Evolutionary conservation across 345 rosid genomes (phyloP), one percentile per base, ranked within the genome.

Genomic region (Xanthoceras sorbifolium): DNA sequence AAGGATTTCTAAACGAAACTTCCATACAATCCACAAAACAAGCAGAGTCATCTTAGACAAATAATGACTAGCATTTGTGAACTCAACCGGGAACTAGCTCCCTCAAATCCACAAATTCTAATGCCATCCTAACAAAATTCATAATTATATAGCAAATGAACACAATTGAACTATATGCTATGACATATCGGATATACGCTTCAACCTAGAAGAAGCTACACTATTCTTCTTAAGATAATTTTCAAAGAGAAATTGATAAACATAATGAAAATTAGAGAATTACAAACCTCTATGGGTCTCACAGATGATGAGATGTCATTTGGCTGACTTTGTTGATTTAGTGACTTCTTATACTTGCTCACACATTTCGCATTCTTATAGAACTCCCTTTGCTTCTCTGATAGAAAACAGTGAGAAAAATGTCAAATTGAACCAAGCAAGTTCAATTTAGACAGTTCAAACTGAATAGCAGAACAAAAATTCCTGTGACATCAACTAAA

Each of bases 341-440:
- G 25, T 60, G 84, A 74, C 80, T 87, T 89, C 87, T 82, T 87
- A 72, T 85, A 95, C 88, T 88, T 90, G 84, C 87, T 87, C 48
- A 93, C 88, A 71, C 72, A 82, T 82, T 93, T 94, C 0, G 94
- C 98, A 83, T 93, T 94, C 85, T 89, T 90, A 76, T 90, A 93
- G 80, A 90, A 90, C 50, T 93, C 99, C 62, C 85, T 89, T 42
- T 86, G 87, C 82, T 89, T 86, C 82, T 93, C 98, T 92, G 85
- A 34, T 67, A 54, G 8, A 54, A 72, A 77, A 68, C 40, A 83
- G 4, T n/a, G n/a, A n/a, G n/a, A n/a, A n/a, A n/a, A n/a, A n/a
- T n/a, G n/a, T n/a, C n/a, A 68, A 10, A 25, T 60, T 8, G 18
- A 48, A 48, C 54, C 54, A 48, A 3, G 17, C 54, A 48, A 48